Conservation (phyloP, 2,329 filamentous ascomycete species). For the Phialophora verrucosa region DNA sequence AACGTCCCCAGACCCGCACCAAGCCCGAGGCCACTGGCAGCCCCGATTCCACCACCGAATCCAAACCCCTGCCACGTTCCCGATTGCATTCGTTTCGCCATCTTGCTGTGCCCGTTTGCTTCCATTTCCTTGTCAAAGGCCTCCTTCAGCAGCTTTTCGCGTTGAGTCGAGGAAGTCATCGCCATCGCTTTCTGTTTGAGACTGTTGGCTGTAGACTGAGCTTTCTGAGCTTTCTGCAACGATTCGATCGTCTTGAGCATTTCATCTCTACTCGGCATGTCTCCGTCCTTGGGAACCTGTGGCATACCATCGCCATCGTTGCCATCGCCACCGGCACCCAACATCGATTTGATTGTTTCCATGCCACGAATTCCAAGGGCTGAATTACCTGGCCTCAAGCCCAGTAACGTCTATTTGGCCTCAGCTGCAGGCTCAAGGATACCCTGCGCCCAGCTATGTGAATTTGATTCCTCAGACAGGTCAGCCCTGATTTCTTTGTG, state of each 20-base stretch:
- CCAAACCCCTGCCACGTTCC: conserved; percentile 33
- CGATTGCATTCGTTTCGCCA: conserved; percentile 32
- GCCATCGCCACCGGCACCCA: conserved; percentile 7
- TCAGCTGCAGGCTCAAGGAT: neutral
- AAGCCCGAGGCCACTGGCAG: conserved; percentile 30
- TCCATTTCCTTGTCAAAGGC: conserved; percentile 36
- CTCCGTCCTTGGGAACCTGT: neutral
- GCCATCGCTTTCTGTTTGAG: conserved; percentile 32
- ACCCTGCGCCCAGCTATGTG: neutral
- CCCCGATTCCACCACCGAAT: conserved; percentile 33
- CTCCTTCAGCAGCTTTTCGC: conserved; percentile 30
- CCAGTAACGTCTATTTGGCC: neutral
- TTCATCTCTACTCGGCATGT: conserved; percentile 24
- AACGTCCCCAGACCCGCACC: conserved; percentile 31
- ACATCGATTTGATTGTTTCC: conserved; percentile 15
- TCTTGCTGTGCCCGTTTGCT: conserved; percentile 35
- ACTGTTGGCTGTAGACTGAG: conserved; percentile 30
- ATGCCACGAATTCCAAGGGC: neutral
- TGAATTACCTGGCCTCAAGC: neutral
- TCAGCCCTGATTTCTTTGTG: neutral
- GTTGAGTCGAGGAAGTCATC: conserved; percentile 28
- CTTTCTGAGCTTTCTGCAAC: conserved; percentile 32
- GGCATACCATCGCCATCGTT: neutral
- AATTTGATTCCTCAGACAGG: neutral
- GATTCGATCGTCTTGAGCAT: conserved; percentile 30